Evolutionary conservation across 2,329 filamentous ascomycete genomes (phyloP).

Genomic region (Epichloe bromicola): DNA sequence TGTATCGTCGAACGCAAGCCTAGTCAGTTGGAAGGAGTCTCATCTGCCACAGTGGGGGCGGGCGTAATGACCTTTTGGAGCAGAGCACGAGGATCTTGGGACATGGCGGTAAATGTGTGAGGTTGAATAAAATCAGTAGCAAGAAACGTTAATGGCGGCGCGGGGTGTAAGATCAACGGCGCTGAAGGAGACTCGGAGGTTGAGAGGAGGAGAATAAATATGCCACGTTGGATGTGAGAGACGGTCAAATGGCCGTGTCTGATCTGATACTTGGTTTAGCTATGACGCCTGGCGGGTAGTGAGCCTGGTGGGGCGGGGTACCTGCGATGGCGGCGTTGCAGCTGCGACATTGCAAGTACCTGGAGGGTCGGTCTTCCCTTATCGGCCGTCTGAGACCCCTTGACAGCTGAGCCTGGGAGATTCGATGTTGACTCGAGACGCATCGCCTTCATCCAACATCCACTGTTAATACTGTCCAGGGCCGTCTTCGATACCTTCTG

Average conservation of each 20-base stretch:
- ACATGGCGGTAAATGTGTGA: conserved; percentile 34
- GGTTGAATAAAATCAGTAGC: conserved; percentile 3
- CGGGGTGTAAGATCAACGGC: neutral
- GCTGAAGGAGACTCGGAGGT: neutral
- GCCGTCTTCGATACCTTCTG: no score
- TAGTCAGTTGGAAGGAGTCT: conserved; percentile 1
- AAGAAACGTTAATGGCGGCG: neutral
- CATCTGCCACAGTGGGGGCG: conserved; percentile 1
- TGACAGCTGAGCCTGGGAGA: neutral
- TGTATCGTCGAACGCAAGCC: conserved; percentile 24
- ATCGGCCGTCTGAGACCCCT: neutral
- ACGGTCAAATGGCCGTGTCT: neutral
- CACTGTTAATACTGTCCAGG: no score
- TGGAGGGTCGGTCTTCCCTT: no score
- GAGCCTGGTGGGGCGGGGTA: neutral
- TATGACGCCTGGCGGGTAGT: conserved; percentile 1
- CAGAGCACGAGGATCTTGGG: conserved; percentile 64
- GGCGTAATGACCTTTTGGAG: conserved; percentile 54
- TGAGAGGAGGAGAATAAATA: neutral
- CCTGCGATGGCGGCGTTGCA: neutral
- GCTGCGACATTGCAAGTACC: no score
- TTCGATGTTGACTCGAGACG: no score
- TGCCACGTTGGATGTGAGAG: neutral
- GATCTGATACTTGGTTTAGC: neutral
- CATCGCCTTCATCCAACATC: no score